Conservation (phyloP, 139 green algal species). For the Dunaliella primolecta region DNA sequence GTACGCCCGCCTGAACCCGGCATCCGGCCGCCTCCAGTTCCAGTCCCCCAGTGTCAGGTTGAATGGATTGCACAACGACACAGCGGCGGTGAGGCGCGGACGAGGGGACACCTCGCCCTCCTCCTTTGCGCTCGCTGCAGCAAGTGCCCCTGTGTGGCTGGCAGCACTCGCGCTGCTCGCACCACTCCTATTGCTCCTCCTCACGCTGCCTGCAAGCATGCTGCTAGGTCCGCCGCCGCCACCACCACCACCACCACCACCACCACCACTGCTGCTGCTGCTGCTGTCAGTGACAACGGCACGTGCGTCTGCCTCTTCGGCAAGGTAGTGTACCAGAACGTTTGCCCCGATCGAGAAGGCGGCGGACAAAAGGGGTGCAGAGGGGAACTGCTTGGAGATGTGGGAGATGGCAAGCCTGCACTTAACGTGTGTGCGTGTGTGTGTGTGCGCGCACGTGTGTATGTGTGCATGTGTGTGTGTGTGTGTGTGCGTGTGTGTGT, state of each 20-base stretch:
- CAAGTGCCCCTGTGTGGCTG: too few species aligned
- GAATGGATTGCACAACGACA: neutral
- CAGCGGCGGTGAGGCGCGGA: neutral
- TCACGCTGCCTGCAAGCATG: neutral
- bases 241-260: neutral
- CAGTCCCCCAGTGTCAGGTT: neutral
- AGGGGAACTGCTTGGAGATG: neutral
- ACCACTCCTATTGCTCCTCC: neutral
- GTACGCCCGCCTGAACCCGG: neutral
- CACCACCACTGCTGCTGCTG: neutral
- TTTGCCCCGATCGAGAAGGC: conserved; percentile 8
- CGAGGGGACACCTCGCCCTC: too few species aligned
- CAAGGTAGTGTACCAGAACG: neutral
- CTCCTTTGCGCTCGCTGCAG: too few species aligned
- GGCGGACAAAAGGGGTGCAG: neutral
- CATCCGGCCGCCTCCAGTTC: conserved; percentile 2
- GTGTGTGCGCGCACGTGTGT: neutral
- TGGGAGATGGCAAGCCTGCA: neutral
- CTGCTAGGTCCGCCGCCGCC: neutral
- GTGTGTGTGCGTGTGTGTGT: neutral
- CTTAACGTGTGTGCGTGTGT: neutral
- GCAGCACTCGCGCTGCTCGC: too few species aligned
- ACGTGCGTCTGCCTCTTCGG: neutral
- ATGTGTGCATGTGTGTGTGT: neutral
- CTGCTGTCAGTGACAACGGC: neutral